A percentile compares a stretch with the other conserved stretches of the same genome.
Conservation (phyloP, 495 filamentous ascomycete genomes). For the Friedmanniomyces endolithicus region DNA sequence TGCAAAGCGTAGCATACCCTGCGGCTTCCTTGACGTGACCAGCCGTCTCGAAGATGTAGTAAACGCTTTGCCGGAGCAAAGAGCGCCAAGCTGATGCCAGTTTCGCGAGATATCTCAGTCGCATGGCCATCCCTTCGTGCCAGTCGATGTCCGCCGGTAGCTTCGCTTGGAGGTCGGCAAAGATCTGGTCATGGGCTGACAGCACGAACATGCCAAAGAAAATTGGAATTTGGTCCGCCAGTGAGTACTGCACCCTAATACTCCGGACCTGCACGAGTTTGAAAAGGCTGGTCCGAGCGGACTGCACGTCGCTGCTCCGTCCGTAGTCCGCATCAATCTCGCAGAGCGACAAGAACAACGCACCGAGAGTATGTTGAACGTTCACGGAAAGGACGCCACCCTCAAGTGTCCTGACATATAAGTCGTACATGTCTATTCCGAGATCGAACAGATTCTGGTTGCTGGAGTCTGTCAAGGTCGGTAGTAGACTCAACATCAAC, state of each 20-base stretch:
- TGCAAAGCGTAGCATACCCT: conserved; percentile 57
- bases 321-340: conserved; percentile 52
- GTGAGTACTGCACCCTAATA: conserved; percentile 61
- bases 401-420: conserved; percentile 56
- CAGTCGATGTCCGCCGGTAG: conserved; percentile 60
- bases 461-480: conserved; percentile 48
- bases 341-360: conserved; percentile 55
- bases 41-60: conserved; percentile 83
- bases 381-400: conserved; percentile 52
- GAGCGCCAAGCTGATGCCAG: conserved; percentile 73
- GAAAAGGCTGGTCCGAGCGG: conserved; percentile 64
- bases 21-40: conserved; percentile 50
- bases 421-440: conserved; percentile 65
- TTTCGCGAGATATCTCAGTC: conserved; percentile 59
- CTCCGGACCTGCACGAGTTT: conserved; percentile 52
- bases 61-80: conserved; percentile 68
- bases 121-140: conserved; percentile 73
- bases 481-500: conserved; percentile 51
- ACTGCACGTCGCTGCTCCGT: conserved; percentile 40
- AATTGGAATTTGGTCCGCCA: conserved; percentile 53
- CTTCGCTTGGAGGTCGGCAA: conserved; percentile 59
- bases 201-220: conserved; percentile 71
- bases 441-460: conserved; percentile 45
- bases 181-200: conserved; percentile 66
- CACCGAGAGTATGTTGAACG: conserved; percentile 52